Percentiles rank a stretch among this genome's conserved stretches.
These are phyloP conservation scores for Bruguiera parviflora DNA, from an alignment of 345 rosid genomes.

Conservation along the genomic window DNA sequence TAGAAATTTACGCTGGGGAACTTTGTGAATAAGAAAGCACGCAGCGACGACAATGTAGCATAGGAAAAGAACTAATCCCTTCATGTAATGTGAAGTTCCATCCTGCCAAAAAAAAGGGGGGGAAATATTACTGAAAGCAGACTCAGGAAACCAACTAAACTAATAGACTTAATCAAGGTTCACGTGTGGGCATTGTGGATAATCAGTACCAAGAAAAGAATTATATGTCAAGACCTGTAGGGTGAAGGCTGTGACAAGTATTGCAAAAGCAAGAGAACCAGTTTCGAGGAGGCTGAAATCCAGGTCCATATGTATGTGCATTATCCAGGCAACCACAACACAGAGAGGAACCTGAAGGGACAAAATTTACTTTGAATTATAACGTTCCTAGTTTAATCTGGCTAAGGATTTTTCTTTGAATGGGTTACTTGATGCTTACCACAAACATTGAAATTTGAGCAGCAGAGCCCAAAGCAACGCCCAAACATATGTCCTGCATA, in stretches of 20 bases:
- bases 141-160: background rate
- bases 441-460: conserved; percentile 94
- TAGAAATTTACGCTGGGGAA: conserved; percentile 45
- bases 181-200: too few relatives aligned
- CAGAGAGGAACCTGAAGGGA: conserved; percentile 64
- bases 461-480: conserved; percentile 88
- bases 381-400: background rate
- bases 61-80: conserved; percentile 73
- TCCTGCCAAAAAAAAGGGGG: conserved; percentile 42
- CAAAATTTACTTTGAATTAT: background rate
- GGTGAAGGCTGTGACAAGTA: conserved; percentile 64
- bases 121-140: background rate
- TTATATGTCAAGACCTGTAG: conserved; percentile 52
- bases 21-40: conserved; percentile 63
- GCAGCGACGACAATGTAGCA: conserved; percentile 76
- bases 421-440: conserved; percentile 30
- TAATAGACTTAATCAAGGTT: too few relatives aligned
- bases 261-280: conserved; percentile 68
- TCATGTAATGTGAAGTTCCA: conserved; percentile 88
- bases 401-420: background rate
- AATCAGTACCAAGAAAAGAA: background rate
- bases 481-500: conserved; percentile 81
- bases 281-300: conserved; percentile 85
- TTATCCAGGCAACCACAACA: conserved; percentile 74
- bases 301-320: conserved; percentile 78